Evolutionary conservation across 2,329 filamentous ascomycete species (phyloP).

Genomic region (Cryphonectria nitschkei): DNA sequence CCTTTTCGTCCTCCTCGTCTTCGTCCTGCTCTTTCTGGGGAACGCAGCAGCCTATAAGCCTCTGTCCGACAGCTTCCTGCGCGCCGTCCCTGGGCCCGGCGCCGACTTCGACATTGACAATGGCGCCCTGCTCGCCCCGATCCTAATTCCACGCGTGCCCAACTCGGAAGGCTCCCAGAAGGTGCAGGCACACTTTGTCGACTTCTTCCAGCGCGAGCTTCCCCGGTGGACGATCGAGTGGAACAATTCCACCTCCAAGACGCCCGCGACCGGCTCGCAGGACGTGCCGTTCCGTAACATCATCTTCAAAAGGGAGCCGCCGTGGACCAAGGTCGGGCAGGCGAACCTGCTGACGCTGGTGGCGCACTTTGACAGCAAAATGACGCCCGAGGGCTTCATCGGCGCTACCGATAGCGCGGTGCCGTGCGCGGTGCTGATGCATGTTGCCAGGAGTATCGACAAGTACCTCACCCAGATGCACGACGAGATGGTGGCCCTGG

Average conservation of each 20-base stretch:
- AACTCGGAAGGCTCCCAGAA: constrained; percentile 75
- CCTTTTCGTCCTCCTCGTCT: constrained; percentile 26
- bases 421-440: constrained; percentile 91
- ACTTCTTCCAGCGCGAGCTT: constrained; percentile 76
- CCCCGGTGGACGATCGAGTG: constrained; percentile 80
- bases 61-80: constrained; percentile 76
- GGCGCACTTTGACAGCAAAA: constrained; percentile 91
- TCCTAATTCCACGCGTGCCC: constrained; percentile 85
- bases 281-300: constrained; percentile 85
- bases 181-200: constrained; percentile 79
- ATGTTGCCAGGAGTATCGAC: constrained; percentile 81
- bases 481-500: constrained; percentile 68
- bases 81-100: constrained; percentile 70
- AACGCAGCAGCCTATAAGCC: constrained; percentile 47
- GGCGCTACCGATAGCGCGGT: constrained; percentile 93
- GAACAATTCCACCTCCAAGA: constrained; percentile 88
- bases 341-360: constrained; percentile 82
- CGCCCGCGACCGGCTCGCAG: constrained; percentile 71
- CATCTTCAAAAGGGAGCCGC: constrained; percentile 85
- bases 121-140: constrained; percentile 79
- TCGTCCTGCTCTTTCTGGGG: constrained; percentile 30
- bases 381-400: constrained; percentile 81
- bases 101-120: constrained; percentile 77
- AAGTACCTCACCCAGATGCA: constrained; percentile 80
- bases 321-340: constrained; percentile 75